Evolutionary conservation across 2,329 filamentous ascomycete species (phyloP), one percentile per base, ranked within the genome.

Genomic region (Verticillium albo-atrum): DNA sequence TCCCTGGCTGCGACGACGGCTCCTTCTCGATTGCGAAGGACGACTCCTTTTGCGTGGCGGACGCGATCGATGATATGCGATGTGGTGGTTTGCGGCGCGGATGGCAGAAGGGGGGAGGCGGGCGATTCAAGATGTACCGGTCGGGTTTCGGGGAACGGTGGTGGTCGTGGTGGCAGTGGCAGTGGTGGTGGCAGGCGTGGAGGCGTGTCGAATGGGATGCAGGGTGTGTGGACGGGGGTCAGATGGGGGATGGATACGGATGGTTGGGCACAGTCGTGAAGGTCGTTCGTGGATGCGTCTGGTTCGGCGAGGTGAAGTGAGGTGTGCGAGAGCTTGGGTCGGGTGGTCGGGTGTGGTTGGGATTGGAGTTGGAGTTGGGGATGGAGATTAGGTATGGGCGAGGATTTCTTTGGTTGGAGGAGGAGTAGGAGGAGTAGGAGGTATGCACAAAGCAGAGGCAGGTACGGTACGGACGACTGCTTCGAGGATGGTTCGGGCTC

Each of bases 1-100:
- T 57, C 55, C 42, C 55, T 51, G 42, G 23, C 55, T 52, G 55
- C 55, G 55, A 57, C 37, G 26, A 52, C 55, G 55, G 55, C 55
- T 57, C 55, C 55, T 57, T 57, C 55, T 57, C 55, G 15, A 34
- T 30, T 51, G 26, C 26, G 42, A 57, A 51, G 55, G 42, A 42
- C 55, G 55, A 35, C 55, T 50, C 55, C 55, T 57, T 56, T 25
- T 35, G 54, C 54, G 54, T 56, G 35, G 14, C 28, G 52, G 23
- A 34, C 52, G 52, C n/a, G 27, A 25, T 20, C 23, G 54, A 14
- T 15, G 25, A 47, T 47, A 20, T 17, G 25, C 34, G 20, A 23
- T 5, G 54, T 35, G 54, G 25, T 35, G 30, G 20, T 55, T 10
- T 32, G 54, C 14, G 26, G 52, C 7, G 30, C 17, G 28, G 20